Evolutionary conservation across 2,329 filamentous ascomycete genomes (phyloP), one percentile per base, ranked within the genome.

Genomic region (Xylariaceae sp.): DNA sequence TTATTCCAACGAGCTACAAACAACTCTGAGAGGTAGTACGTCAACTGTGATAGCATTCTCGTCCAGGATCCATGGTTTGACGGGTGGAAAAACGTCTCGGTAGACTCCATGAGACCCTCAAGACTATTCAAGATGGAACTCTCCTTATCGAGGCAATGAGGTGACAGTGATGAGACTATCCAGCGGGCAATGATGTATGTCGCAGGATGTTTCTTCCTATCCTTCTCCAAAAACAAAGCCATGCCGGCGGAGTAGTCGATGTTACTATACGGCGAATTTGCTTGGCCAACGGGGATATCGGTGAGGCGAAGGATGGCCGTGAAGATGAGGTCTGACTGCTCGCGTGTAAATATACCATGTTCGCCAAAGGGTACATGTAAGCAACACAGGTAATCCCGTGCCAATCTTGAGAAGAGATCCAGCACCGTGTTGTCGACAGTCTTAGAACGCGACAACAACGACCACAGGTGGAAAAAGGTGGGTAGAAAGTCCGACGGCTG

Each of bases 1-100:
- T 92, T 85, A 68, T 99, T 97, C 91, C 91, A 99, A 50, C 94
- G 86, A 74, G 95, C 94, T 43, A 99, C 89, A 70, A 99, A 99
- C 65, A 95, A 91, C 69, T 99, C 94, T 2, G 91, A 87, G 4
- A 99, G 78, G 71, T 95, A 96, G 69, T 91, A 91, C 4, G 94
- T 89, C 51, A 99, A 78, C 71, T 97, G 92, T 2, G 91, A 87
- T 43, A 99, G 76, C 61, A 92, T 88, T 65, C 85, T 90, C 1
- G 92, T 95, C 94, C 94, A 99, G 11, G 77, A 77, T 11, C 94
- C 94, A 50, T 92, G 89, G 70, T 99, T 99, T 2, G 94, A 99
- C 2, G 94, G 94, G 66, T 99, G 94, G 77, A 96, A 99, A 72
- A 99, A 99, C 0, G 94, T 99, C 71, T 99, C 94, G 46, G 97